Percentiles rank a stretch among this genome's conserved stretches.
These are phyloP conservation scores for Symbiodinium pilosum DNA, from an alignment of 73 alveolate species.

Conservation along the genomic window DNA sequence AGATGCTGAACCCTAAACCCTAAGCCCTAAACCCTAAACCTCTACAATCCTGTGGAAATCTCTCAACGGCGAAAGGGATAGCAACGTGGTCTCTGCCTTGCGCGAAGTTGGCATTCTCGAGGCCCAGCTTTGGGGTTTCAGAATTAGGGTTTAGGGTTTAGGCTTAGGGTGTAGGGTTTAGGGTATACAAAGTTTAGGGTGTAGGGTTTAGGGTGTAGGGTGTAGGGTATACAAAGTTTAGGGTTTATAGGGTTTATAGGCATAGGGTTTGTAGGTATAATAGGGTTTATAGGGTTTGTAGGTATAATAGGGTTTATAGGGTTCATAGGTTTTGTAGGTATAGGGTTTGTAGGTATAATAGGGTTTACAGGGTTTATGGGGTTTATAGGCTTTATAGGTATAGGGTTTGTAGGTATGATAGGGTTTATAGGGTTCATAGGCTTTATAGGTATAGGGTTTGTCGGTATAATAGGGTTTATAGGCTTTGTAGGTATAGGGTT, in stretches of 20 bases:
- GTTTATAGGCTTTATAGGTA: too few relatives aligned
- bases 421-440: not conserved
- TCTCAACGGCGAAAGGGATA: not conserved
- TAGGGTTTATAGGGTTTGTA: not conserved
- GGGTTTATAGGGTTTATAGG: not conserved
- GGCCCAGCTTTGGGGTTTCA: not conserved
- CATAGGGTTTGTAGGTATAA: not conserved
- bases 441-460: not conserved
- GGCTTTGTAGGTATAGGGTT: not conserved
- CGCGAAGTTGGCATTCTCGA: constrained; percentile 18
- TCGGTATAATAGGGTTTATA: not conserved
- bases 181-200: too few relatives aligned
- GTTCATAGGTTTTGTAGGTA: not conserved
- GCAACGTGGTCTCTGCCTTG: constrained; percentile 71
- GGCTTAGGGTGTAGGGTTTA: not conserved
- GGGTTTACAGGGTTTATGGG: too few relatives aligned
- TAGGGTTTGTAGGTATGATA: not conserved
- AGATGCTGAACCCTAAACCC: too few relatives aligned
- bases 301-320: not conserved
- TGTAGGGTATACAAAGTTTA: not conserved
- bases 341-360: not conserved
- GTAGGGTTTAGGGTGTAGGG: too few relatives aligned
- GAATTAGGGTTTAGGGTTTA: not conserved
- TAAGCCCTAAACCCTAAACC: not conserved
- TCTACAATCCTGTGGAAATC: not conserved